These are phyloP conservation scores for Debaryomyces nepalensis DNA, from an alignment of 1,139 yeast genomes.

Conservation along the genomic window DNA sequence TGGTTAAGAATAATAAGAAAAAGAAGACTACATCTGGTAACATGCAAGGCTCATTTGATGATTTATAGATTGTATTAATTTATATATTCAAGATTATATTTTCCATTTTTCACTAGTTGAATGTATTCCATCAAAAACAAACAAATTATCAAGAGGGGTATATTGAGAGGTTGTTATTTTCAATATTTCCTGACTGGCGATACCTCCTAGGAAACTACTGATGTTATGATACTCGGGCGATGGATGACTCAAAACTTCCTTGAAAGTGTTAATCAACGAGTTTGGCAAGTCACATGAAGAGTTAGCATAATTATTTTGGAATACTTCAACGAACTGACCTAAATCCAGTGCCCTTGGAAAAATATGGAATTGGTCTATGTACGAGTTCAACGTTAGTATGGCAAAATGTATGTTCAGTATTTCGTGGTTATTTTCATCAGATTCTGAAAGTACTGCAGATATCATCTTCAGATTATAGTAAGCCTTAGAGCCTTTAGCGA, in stretches of 20 bases:
- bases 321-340: slow-evolving; percentile 25
- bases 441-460: slow-evolving; percentile 22
- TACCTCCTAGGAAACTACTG: slow-evolving; percentile 67
- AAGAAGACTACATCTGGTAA: slow-evolving; percentile 40
- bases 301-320: slow-evolving; percentile 17
- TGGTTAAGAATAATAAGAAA: slow-evolving; percentile 68
- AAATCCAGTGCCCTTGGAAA: slow-evolving; percentile 29
- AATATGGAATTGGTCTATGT: slow-evolving; percentile 20
- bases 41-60: slow-evolving; percentile 74
- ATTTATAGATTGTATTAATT: slow-evolving; percentile 43
- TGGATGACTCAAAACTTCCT: slow-evolving; percentile 37
- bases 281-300: slow-evolving; percentile 17
- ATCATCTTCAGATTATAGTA: slow-evolving; percentile 22
- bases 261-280: slow-evolving; percentile 24
- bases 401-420: slow-evolving; percentile 41
- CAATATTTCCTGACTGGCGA: slow-evolving; percentile 76
- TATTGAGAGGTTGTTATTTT: slow-evolving; percentile 73
- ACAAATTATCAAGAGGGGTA: slow-evolving; percentile 67
- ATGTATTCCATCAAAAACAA: slow-evolving; percentile 68
- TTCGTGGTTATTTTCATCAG: slow-evolving; percentile 25
- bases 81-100: slow-evolving; percentile 23
- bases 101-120: slow-evolving; percentile 58
- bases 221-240: slow-evolving; percentile 39
- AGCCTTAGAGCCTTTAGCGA: slow-evolving; percentile 39
- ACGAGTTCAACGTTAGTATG: slow-evolving; percentile 35